Evolutionary conservation across 2,329 filamentous ascomycete species (phyloP), one percentile per base, ranked within the genome.

Genomic region (Pseudocercospora pini-densiflorae): DNA sequence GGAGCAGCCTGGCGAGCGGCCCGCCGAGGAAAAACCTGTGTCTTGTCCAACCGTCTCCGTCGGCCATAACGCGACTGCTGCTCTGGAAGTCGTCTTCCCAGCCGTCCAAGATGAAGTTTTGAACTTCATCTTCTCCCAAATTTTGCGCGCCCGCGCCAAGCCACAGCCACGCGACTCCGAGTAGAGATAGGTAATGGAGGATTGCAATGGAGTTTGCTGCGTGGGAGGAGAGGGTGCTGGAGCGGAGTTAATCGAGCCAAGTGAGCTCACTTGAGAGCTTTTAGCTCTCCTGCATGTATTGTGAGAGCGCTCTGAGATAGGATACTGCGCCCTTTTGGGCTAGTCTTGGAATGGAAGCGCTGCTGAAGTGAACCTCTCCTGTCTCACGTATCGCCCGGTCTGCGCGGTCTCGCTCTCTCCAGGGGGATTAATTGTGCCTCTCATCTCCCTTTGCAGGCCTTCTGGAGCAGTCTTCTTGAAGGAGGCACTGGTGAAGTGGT

Each of bases 71-170:
- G 62, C 70, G 14, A 59, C 49, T 14, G 40, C 14, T 10, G 63
- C 65, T 24, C 12, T 33, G 4, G 72, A 74, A 51, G 61, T 63
- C 7, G 64, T 73, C 53, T 65, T 71, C 14, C 70, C 71, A 0
- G 45, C 53, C 14, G 67, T 73, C 45, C 60, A 70, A 33, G 61
- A 63, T 14, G 59, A 72, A 12, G 68, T 71, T 9, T 53, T 73
- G 14, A 64, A 62, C 16, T 67, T 66, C 58, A 58, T 70, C 60
- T 68, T 59, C 33, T 23, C 23, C 29, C n/a, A 63, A 19, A 67
- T 65, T 31, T 23, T 58, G 53, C 5, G 31, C 33, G 57, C 40
- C 23, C 19, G 65, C 19, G 51, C 33, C 55, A 55, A 14, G 27
- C 51, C 51, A 6, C 51, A 33, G 51, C 51, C 51, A n/a, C 49